Percentiles rank a stretch among this genome's conserved stretches.
Evolutionary conservation across 2,329 filamentous ascomycete genomes (phyloP).

Genomic region (Helotiales sp.): DNA sequence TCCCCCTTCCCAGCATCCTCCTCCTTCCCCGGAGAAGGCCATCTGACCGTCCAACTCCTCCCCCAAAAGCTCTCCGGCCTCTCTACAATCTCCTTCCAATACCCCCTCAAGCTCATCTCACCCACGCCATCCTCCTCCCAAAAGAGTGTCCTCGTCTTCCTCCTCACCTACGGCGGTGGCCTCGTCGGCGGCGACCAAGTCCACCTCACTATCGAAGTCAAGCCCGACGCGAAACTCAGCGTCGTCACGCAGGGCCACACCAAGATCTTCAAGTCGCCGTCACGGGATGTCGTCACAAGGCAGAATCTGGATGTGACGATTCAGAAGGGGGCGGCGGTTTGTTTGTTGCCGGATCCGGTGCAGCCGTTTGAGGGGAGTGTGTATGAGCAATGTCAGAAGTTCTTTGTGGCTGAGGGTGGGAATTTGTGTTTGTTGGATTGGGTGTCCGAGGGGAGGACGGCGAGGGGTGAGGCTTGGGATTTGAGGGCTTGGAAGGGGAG

Average conservation of each 20-base stretch:
- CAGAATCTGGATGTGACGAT: conserved; percentile 61
- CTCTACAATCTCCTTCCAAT: conserved; percentile 82
- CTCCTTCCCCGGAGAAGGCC: conserved; percentile 77
- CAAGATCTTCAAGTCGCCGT: conserved; percentile 87
- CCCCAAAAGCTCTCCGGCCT: conserved; percentile 75
- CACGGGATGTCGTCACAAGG: conserved; percentile 58
- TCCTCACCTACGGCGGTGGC: conserved; percentile 93
- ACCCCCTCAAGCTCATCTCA: conserved; percentile 91
- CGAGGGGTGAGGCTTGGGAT: conserved; percentile 88
- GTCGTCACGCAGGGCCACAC: conserved; percentile 80
- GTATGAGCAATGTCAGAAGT: conserved; percentile 84
- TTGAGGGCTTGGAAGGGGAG: conserved; percentile 78
- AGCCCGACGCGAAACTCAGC: conserved; percentile 67
- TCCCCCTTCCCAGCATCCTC: conserved; percentile 63
- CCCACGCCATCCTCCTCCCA: conserved; percentile 69
- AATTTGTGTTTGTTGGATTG: conserved; percentile 88
- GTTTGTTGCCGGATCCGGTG: conserved; percentile 85
- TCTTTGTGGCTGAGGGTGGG: conserved; percentile 61
- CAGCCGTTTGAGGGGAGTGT: conserved; percentile 86
- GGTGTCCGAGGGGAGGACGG: conserved; percentile 86
- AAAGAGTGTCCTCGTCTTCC: conserved; percentile 78
- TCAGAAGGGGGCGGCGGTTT: conserved; percentile 58
- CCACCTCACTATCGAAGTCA: conserved; percentile 70
- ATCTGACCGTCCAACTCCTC: conserved; percentile 73
- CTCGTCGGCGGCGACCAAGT: conserved; percentile 88